A percentile compares a stretch with the other conserved stretches of the same genome.
Conservation (phyloP, 2,329 filamentous ascomycete genomes). For the Fusarium sp. region DNA sequence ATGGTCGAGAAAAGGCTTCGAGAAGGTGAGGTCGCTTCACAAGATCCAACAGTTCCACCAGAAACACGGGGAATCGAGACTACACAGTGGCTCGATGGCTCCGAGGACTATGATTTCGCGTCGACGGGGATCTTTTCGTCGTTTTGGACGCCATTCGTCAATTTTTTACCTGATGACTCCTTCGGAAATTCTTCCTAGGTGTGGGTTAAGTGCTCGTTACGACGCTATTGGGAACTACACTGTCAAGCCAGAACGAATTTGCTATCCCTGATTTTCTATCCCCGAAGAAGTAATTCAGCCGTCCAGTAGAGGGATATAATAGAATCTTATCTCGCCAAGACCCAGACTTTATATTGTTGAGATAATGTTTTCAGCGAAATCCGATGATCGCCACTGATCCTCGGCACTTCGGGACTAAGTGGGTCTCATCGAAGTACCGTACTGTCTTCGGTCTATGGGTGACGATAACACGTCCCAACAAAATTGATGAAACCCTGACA, state of each 20-base stretch:
- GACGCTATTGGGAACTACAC: too few species aligned
- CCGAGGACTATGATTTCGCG: not conserved
- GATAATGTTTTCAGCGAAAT: not conserved
- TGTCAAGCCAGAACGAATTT: too few species aligned
- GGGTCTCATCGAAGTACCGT: too few species aligned
- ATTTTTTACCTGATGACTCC: constrained; percentile 2
- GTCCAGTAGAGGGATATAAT: too few species aligned
- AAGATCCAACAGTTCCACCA: not conserved
- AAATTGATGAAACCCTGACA: too few species aligned
- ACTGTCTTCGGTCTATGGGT: too few species aligned
- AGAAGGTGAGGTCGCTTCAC: not conserved
- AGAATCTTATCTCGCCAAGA: not conserved
- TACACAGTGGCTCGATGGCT: constrained; percentile 2
- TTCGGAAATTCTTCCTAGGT: too few species aligned
- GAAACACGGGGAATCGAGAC: constrained; percentile 1
- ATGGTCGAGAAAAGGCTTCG: constrained; percentile 7
- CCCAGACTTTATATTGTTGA: not conserved
- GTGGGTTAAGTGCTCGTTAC: too few species aligned
- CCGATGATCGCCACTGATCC: too few species aligned
- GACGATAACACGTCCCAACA: too few species aligned
- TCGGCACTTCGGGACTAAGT: not conserved
- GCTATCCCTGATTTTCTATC: too few species aligned
- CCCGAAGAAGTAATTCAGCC: too few species aligned
- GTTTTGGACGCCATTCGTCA: constrained; percentile 8
- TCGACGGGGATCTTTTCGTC: not conserved